Base-by-base conservation (phyloP, 192 early-diverging fungal genomes). In the Coemansia asiatica region DNA sequence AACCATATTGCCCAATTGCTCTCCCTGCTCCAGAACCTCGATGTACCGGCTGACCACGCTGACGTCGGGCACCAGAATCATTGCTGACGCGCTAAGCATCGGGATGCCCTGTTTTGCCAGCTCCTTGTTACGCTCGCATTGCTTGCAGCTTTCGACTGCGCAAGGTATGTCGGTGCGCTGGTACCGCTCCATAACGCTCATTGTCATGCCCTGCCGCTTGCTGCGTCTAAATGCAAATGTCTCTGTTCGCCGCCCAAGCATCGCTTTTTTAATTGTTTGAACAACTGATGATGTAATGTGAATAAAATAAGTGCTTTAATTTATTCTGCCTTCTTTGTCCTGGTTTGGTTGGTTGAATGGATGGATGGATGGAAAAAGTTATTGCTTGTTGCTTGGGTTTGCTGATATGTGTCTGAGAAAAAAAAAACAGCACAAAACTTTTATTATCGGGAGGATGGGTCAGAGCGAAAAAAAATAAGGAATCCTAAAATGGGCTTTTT, bases 21-120 rank as follows among this genome's bases (percentile, higher is more conserved):
- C 86, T n/a, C 77, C 79, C 50, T 87, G 85, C 67, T 90, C 88
- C 5, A 90, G 74, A n/a, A 92, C 61, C 63, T 89, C 88, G 2
- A 88, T 84, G 64, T 85, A 92, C n/a, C 88, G 78, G 65, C 80
- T 82, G 47, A 76, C 69, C 5, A 68, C 71, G 60, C 75, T 63
- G 49, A 23, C 62, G 31, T 82, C 80, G 0, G 80, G 75, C 29
- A 82, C 66, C 27, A 76, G 16, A 6, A 76, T 61, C 6, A 25
- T 19, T 1, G 10, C 26, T 0, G 23, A 22, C 15, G 33, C 57
- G 25, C 50, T 27, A 38, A 82, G 80, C 62, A 71, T 51, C 22
- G 71, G 68, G 22, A 76, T 27, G 18, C 72, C 75, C 4, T 38
- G 47, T 4, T 19, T 29, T 13, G 7, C 47, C 15, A 82, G 63